Evolutionary conservation across 257 asterid genomes (phyloP), one percentile per base, ranked within the genome.

Genomic region (Solanum arcanum): DNA sequence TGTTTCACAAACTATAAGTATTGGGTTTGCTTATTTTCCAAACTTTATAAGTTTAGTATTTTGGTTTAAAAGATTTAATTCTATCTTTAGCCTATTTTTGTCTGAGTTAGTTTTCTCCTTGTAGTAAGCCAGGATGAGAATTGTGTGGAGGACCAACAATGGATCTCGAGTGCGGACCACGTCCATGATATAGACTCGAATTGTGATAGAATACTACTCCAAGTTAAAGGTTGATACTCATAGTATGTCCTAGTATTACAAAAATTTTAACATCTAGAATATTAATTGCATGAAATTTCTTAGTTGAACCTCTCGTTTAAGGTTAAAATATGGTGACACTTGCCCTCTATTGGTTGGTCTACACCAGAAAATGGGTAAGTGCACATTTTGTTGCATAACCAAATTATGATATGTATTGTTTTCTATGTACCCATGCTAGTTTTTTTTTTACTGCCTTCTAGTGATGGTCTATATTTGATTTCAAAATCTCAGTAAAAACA

Each of bases 361-460:
- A 94, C 87, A 90, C 76, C 89, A 94, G 92, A 91, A 92, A 93
- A 87, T 68, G 91, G 75, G 96, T 96, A 5, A 97, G 5, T 56
- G 11, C n/a, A 56, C 64, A 56, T n/a, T 56, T 18, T 7, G 64
- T 56, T 20, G 64, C n/a, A 56, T 56, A 18, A 56, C 64, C 64
- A 56, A 56, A 18, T 56, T 20, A 18, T 20, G 64, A 56, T 20
- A 56, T 56, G 64, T 7, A 7, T n/a, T 56, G 8, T 56, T 20
- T 56, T 20, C n/a, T 56, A 56, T 56, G 64, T 20, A 56, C 25
- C 64, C 12, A 7, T 23, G 9, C 21, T 59, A 59, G 66, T 8
- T 21, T 21, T 59, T 59, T 59, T 59, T 25, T 59, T 3, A 5
- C 0, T 8, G 3, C 66, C 27, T 1, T 59, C 66, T 21, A 5